Percentiles rank a stretch among this genome's conserved stretches.
phyloP scores from a whole-genome alignment of 2,329 filamentous ascomycete genomes.

The Metarhizium humberi region DNA sequence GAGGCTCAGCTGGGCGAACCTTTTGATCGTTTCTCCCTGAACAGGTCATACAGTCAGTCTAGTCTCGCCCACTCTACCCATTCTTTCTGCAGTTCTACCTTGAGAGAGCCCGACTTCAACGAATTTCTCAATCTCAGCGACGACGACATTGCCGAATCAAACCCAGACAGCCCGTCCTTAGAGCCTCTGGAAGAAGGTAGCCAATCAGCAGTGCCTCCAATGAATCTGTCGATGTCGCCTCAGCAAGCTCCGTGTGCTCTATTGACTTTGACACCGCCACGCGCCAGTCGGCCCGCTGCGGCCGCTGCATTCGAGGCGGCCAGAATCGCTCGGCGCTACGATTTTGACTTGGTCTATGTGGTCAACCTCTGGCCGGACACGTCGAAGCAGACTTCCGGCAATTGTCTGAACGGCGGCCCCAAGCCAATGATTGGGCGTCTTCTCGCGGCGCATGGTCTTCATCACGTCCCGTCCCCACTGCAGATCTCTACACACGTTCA shows the following conservation, averaged over 20 bases:
- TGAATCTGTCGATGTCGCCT: constrained; percentile 14
- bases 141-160: constrained; percentile 46
- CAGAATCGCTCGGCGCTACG: constrained; percentile 44
- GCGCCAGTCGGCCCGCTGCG: constrained; percentile 32
- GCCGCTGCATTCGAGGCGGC: constrained; percentile 45
- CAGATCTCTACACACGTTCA: constrained; percentile 41
- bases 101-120: constrained; percentile 41
- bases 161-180: constrained; percentile 12
- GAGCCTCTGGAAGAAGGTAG: constrained; percentile 2
- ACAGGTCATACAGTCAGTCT: constrained; percentile 19
- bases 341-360: constrained; percentile 50
- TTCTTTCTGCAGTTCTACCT: constrained; percentile 24
- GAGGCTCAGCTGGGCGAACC: constrained; percentile 16
- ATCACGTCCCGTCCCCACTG: constrained; percentile 41
- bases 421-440: constrained; percentile 37
- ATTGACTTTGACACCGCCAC: constrained; percentile 35
- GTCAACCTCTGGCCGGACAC: constrained; percentile 46
- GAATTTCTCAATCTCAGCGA: constrained; percentile 47
- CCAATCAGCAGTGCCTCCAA: constrained; percentile 10
- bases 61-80: constrained; percentile 20
- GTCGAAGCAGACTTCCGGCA: constrained; percentile 7
- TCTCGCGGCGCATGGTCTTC: constrained; percentile 45
- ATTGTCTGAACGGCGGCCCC: constrained; percentile 4
- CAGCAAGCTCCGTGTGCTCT: constrained; percentile 20
- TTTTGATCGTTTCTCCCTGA: constrained; percentile 15